Evolutionary conservation across 2,329 filamentous ascomycete genomes (phyloP).

Genomic region (Botrytis porri): DNA sequence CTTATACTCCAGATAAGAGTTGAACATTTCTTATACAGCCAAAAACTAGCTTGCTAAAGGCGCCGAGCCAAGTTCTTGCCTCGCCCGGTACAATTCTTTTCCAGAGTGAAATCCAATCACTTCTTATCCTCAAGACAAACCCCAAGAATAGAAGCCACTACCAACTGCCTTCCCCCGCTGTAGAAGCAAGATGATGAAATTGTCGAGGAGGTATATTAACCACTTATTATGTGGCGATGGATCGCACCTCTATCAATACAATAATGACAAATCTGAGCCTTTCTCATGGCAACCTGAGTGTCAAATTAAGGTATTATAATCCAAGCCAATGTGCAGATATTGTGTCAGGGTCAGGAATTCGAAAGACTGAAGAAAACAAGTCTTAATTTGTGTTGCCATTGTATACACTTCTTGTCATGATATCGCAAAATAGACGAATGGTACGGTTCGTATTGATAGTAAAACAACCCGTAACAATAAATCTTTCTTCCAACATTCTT

Average conservation of each 20-base stretch:
- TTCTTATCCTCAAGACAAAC: not conserved
- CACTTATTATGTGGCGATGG: not conserved
- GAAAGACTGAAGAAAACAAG: not conserved
- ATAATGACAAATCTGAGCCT: too few relatives aligned
- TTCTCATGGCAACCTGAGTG: not conserved
- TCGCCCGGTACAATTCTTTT: not conserved
- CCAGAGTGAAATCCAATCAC: not conserved
- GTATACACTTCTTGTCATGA: not conserved
- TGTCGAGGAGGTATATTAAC: not conserved
- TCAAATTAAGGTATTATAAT: not conserved
- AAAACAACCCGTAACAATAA: not conserved
- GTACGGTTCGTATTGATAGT: not conserved
- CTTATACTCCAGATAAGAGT: not conserved
- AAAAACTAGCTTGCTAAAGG: not conserved
- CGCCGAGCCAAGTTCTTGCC: not conserved
- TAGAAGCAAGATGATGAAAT: not conserved
- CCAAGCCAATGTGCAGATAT: not conserved
- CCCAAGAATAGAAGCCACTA: not conserved
- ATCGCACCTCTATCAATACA: not conserved
- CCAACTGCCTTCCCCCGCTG: not conserved
- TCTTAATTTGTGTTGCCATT: not conserved
- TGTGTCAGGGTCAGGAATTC: too few relatives aligned
- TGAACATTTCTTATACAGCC: not conserved
- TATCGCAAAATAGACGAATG: not conserved
- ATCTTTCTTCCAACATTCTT: not conserved